Percentiles rank a stretch among this genome's conserved stretches.
These are phyloP conservation scores for Ascobolus immersus DNA, from an alignment of 495 filamentous ascomycete species.

Conservation along the genomic window DNA sequence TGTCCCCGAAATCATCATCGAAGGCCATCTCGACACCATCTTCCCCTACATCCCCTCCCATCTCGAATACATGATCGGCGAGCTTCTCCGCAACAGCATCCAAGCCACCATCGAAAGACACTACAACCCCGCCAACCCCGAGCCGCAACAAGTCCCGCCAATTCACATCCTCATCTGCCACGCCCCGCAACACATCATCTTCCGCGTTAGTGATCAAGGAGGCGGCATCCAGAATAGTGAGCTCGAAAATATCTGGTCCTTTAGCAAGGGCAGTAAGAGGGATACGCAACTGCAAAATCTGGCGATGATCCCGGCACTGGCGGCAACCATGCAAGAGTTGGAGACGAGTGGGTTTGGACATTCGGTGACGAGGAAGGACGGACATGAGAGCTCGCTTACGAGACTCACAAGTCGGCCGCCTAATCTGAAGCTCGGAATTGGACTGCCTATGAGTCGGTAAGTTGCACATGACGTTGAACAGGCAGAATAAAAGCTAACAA, in stretches of 20 bases:
- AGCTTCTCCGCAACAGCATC: constrained; percentile 82
- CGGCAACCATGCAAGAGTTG: constrained; percentile 83
- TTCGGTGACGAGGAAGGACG: constrained; percentile 14
- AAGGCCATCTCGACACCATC: constrained; percentile 64
- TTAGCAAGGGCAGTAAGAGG: constrained; percentile 65
- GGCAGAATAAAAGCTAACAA: no score
- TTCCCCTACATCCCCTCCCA: constrained; percentile 94
- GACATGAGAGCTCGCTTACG: constrained; percentile 32
- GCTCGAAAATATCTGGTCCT: constrained; percentile 84
- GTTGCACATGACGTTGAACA: no score
- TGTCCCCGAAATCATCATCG: constrained; percentile 60
- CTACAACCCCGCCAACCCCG: constrained; percentile 14
- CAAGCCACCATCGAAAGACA: constrained; percentile 66
- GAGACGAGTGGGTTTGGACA: constrained; percentile 8
- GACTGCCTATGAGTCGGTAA: constrained; percentile 73
- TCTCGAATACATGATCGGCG: constrained; percentile 88
- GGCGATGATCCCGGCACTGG: constrained; percentile 66
- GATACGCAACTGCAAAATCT: constrained; percentile 54
- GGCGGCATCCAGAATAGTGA: constrained; percentile 69
- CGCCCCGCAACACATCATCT: constrained; percentile 80
- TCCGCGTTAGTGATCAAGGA: constrained; percentile 83
- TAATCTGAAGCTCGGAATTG: constrained; percentile 75
- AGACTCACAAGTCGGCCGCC: constrained; percentile 58
- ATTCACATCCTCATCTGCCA: constrained; percentile 91
- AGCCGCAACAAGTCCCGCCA: constrained; percentile 32